Conservation (phyloP, 345 rosid genomes). For the Linum lewisii region DNA sequence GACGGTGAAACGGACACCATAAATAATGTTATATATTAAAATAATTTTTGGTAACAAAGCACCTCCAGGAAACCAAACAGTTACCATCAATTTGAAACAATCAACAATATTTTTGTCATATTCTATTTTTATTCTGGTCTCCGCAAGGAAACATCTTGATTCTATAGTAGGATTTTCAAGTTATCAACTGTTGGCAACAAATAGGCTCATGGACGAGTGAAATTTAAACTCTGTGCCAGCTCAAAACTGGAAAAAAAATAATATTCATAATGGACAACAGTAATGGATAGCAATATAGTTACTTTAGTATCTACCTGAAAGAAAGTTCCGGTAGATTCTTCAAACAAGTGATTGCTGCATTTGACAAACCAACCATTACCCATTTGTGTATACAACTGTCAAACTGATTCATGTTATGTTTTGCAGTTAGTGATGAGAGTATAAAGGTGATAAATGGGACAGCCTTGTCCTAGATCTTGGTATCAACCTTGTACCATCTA, state of each 20-base stretch:
- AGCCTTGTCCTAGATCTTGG: conserved; percentile 27
- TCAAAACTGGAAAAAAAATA: conserved; percentile 2
- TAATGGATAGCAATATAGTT: conserved; percentile 1
- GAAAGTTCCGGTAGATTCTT: conserved; percentile 38
- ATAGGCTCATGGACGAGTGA: no score
- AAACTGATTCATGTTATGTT: conserved; percentile 26
- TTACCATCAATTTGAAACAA: no score
- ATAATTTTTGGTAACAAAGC: no score
- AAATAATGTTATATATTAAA: no score
- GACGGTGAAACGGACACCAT: no score
- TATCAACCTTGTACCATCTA: conserved; percentile 49
- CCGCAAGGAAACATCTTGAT: no score
- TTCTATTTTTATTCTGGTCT: no score
- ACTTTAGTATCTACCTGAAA: conserved; percentile 31
- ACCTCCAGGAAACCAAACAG: no score
- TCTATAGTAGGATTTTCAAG: no score
- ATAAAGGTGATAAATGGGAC: conserved; percentile 37
- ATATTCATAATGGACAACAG: no score
- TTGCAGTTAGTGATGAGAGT: conserved; percentile 33
- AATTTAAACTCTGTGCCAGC: neutral
- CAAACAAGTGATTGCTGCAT: conserved; percentile 27
- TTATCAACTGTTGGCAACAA: no score
- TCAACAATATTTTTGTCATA: no score
- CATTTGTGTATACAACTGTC: conserved; percentile 20
- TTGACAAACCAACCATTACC: conserved; percentile 44